A percentile compares a stretch with the other conserved stretches of the same genome.
Conservation (phyloP, 495 filamentous ascomycete genomes). For the Podospora tetraspora region DNA sequence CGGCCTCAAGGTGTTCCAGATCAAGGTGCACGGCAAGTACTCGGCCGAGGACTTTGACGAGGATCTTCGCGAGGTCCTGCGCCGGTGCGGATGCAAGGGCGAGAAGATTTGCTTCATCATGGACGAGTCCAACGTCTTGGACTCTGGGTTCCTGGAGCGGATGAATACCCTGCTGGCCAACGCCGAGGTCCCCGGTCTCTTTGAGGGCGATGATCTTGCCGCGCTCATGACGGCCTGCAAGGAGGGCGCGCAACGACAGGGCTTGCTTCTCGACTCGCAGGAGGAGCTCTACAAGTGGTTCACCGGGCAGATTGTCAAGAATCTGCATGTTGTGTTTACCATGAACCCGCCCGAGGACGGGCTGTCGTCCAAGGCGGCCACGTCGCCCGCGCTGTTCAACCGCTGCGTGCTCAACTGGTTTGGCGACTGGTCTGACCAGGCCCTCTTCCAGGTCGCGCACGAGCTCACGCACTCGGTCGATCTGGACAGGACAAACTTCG, state of each 20-base stretch:
- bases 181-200: constrained; percentile 94
- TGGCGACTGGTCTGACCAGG: constrained; percentile 98
- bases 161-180: constrained; percentile 99
- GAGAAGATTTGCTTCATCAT: constrained; percentile 99
- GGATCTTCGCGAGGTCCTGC: constrained; percentile 86
- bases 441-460: constrained; percentile 93
- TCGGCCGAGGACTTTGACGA: constrained; percentile 98
- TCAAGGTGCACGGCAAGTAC: constrained; percentile 98
- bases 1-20: constrained; percentile 96
- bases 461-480: constrained; percentile 95
- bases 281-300: constrained; percentile 99
- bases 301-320: constrained; percentile 97
- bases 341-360: constrained; percentile 99
- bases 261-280: constrained; percentile 87
- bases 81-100: constrained; percentile 91
- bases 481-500: constrained; percentile 77
- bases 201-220: constrained; percentile 94
- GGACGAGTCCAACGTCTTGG: constrained; percentile 97
- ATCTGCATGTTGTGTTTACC: constrained; percentile 97
- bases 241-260: constrained; percentile 95
- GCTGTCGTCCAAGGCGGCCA: constrained; percentile 90
- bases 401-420: constrained; percentile 99
- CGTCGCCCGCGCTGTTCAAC: constrained; percentile 96
- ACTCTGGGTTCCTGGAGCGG: constrained; percentile 95
- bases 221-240: constrained; percentile 98